Evolutionary conservation across 257 asterid species (phyloP), one percentile per base, ranked within the genome.

Genomic region (Scutellaria barbata): DNA sequence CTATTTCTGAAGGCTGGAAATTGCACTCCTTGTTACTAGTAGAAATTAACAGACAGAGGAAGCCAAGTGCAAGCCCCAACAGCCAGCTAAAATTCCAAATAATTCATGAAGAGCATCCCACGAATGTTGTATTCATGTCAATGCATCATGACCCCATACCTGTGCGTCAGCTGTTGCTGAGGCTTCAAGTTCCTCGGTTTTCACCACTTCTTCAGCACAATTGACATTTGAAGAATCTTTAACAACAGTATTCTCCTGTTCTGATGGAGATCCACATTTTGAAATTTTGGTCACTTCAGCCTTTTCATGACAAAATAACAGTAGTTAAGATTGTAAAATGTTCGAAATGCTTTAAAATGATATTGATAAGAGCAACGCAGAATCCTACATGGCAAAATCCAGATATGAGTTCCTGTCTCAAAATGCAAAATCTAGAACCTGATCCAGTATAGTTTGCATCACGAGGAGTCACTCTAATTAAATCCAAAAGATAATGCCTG

Each of bases 381-480:
- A 71, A 64, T 71, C 88, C 81, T 68, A 92, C 98, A 75, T 82
- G 87, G 85, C 83, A 82, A 79, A 84, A 89, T 37, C 90, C 81
- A 77, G 92, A 75, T 63, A 88, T 84, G 68, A 92, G 77, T 74
- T 92, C 98, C 74, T 96, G 95, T 73, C 98, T 88, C 85, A 92
- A 81, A 77, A 92, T 92, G 78, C 95, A 85, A 84, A 88, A 92
- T 84, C 90, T 86, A 72, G 96, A 88, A 76, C 89, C 92, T 48
- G 90, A 63, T 67, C 92, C 96, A 20, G 73, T 84, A 76, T 84
- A 88, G 69, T 89, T 92, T 77, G 96, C 94, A 85, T 92, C 98
- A 51, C 98, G 96, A 39, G 98, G 98, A 76, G 98, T 92, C 84
- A 84, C 93, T 84, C 98, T 92, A 96, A 89, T 85, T 87, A 92